These are phyloP conservation scores for Hymenoscyphus repandus DNA, from an alignment of 2,329 filamentous ascomycete species.

Conservation along the genomic window DNA sequence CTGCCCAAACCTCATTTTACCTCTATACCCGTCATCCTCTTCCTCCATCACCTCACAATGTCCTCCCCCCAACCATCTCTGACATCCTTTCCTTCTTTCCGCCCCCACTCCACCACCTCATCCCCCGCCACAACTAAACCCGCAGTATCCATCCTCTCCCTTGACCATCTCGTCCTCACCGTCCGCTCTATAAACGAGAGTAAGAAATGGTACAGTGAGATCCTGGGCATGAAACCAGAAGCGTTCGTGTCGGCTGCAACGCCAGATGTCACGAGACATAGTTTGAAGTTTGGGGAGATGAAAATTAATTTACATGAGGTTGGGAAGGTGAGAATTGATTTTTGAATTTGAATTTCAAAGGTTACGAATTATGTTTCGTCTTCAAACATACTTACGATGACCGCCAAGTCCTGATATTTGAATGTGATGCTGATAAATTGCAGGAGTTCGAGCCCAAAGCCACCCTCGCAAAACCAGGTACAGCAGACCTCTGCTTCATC, in stretches of 20 bases:
- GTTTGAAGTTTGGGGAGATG: conserved; percentile 50
- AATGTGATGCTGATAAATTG: not conserved
- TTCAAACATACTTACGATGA: too few species aligned
- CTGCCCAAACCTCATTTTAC: too few species aligned
- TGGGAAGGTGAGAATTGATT: conserved; percentile 33
- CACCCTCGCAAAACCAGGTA: conserved; percentile 46
- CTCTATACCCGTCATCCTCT: too few species aligned
- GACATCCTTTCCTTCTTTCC: too few species aligned
- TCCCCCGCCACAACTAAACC: conserved; percentile 3
- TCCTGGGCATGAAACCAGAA: conserved; percentile 52
- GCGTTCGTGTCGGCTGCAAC: conserved; percentile 41
- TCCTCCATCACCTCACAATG: too few species aligned
- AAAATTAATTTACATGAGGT: conserved; percentile 58
- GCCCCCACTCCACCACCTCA: too few species aligned
- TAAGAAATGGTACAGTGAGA: conserved; percentile 47
- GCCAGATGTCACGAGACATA: conserved; percentile 39
- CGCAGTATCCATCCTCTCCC: conserved; percentile 22
- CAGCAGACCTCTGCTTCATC: conserved; percentile 56
- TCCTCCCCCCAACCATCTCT: too few species aligned
- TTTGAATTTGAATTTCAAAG: too few species aligned
- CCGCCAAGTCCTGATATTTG: not conserved
- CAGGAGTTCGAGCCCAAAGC: conserved; percentile 57
- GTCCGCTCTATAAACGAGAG: conserved; percentile 45
- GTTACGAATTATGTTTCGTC: too few species aligned
- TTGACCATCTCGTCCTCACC: conserved; percentile 59